These are phyloP conservation scores for Gossypium lobatum DNA, from an alignment of 441 rosid genomes.

Conservation along the genomic window DNA sequence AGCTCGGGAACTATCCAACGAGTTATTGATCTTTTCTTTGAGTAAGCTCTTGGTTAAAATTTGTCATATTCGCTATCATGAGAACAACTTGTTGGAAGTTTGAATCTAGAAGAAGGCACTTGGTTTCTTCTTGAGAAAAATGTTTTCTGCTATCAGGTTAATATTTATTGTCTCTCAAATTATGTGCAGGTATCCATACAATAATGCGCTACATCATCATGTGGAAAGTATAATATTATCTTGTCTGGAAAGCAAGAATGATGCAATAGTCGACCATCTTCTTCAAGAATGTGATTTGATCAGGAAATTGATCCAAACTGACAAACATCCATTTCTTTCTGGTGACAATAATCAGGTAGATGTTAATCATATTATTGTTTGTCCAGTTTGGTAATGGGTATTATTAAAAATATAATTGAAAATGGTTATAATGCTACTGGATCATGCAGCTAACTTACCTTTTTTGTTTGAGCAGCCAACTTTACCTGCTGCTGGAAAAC, in stretches of 20 bases:
- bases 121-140: background rate
- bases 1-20: constrained; percentile 76
- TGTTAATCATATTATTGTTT: background rate
- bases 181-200: constrained; percentile 77
- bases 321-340: constrained; percentile 56
- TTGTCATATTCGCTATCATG: background rate
- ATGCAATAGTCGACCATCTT: constrained; percentile 58
- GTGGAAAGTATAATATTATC: constrained; percentile 81
- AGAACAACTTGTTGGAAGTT: background rate
- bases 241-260: constrained; percentile 75
- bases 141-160: constrained; percentile 13
- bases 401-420: background rate
- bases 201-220: constrained; percentile 92
- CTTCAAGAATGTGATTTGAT: constrained; percentile 82
- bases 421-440: background rate
- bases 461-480: constrained; percentile 57
- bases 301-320: constrained; percentile 67
- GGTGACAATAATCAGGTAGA: constrained; percentile 50
- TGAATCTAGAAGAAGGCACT: background rate
- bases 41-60: constrained; percentile 42
- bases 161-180: constrained; percentile 13
- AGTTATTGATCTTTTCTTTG: constrained; percentile 80
- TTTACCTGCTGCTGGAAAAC: constrained; percentile 59
- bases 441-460: constrained; percentile 59
- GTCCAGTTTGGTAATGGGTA: no score